Evolutionary conservation across 495 filamentous ascomycete genomes (phyloP), one percentile per base, ranked within the genome.

Genomic region (Penicillium silybi): DNA sequence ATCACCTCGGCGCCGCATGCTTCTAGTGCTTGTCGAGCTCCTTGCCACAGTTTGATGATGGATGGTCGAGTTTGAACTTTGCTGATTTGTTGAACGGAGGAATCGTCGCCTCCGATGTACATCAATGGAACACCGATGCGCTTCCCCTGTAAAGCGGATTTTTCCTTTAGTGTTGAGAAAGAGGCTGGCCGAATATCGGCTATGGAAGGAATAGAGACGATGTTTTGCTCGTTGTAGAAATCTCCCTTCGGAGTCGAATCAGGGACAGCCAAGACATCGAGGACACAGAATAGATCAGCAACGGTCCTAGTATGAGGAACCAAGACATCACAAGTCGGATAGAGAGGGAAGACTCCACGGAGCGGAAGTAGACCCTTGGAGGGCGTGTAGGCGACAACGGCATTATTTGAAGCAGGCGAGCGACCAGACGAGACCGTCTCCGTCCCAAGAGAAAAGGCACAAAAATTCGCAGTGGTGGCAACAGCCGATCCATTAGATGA

Each of bases 361-460:
- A 71, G 59, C 27, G 68, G 64, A 17, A 71, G 50, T 9, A 71
- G 49, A 4, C 68, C 68, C 50, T 63, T 65, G 13, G 68, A 71
- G 3, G 68, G 68, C 6, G 68, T 71, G 42, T 71, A 71, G 2
- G 68, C 68, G 20, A 71, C 53, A 41, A 71, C 41, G n/a, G 66
- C 48, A 46, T 68, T 71, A 47, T 69, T 71, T 0, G 68, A 71
- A 2, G 68, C 68, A 1, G 68, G 68, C 6, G 68, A 71, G 9
- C 68, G 55, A 15, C 68, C 68, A n/a, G 68, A 69, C 1, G 68
- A 71, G 10, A 71, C 66, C 43, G 68, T 71, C 51, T 71, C 68
- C 1, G 53, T 62, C 18, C 68, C 68, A n/a, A 71, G 55, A 22
- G 66, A 68, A 44, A 71, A 71, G 9, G 64, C 66, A 52, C 68